Evolutionary conservation across 495 filamentous ascomycete genomes (phyloP).

Genomic region (Aspergillus mulundensis): DNA sequence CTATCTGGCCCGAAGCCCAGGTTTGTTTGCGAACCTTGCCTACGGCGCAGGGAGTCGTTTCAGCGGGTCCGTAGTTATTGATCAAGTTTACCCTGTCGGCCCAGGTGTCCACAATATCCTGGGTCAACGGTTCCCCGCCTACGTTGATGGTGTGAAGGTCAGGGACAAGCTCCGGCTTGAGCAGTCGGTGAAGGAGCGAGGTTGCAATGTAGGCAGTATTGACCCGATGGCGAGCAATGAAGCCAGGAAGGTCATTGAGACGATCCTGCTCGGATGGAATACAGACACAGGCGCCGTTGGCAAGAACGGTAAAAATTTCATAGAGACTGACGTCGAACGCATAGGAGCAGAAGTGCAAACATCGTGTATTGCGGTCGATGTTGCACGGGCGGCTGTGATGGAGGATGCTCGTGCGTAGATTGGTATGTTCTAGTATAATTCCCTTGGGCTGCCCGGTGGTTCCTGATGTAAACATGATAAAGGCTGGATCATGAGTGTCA

Average conservation of each 20-base stretch:
- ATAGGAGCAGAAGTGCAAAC: too few species aligned
- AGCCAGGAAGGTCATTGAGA: not conserved
- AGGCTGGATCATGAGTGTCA: too few species aligned
- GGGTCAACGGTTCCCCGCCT: constrained; percentile 12
- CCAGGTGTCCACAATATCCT: not conserved
- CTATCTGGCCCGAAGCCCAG: not conserved
- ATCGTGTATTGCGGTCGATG: too few species aligned
- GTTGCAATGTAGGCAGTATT: not conserved
- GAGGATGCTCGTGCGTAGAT: too few species aligned
- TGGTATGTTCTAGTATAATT: too few species aligned
- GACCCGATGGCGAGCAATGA: not conserved
- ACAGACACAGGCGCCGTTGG: not conserved
- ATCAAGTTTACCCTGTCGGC: not conserved
- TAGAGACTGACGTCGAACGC: not conserved
- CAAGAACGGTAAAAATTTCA: not conserved
- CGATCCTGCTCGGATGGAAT: not conserved
- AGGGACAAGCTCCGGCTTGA: too few species aligned
- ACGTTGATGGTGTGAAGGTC: constrained; percentile 21
- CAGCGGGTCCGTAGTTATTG: not conserved
- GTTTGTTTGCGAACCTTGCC: too few species aligned
- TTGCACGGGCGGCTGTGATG: too few species aligned
- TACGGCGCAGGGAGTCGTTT: not conserved
- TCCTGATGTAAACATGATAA: too few species aligned
- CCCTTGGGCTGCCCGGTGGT: too few species aligned
- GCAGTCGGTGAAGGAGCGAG: not conserved